These are phyloP conservation scores for Aeminium ludgeri DNA, from an alignment of 495 filamentous ascomycete genomes.

Conservation along the genomic window DNA sequence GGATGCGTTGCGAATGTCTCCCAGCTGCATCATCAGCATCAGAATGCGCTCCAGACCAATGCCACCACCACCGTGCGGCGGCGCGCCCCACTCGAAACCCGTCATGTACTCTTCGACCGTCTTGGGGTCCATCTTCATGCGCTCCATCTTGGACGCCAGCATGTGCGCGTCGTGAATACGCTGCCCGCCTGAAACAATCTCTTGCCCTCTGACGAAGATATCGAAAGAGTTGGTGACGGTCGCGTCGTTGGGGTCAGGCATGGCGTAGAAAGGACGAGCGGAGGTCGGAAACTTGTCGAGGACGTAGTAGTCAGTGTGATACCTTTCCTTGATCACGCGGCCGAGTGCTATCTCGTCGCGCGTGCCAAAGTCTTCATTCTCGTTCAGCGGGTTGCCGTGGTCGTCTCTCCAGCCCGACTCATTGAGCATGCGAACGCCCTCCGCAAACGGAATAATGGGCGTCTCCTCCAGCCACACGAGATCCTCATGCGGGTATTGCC, in stretches of 20 bases:
- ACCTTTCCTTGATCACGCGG: conserved; percentile 66
- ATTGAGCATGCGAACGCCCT: conserved; percentile 65
- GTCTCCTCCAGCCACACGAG: conserved; percentile 70
- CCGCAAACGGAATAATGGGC: conserved; percentile 60
- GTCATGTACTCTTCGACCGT: conserved; percentile 77
- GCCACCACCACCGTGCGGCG: conserved; percentile 79
- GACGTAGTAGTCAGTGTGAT: conserved; percentile 79
- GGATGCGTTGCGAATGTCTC: conserved; percentile 77
- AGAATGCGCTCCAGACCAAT: conserved; percentile 77
- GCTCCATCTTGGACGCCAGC: conserved; percentile 61
- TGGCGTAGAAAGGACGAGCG: conserved; percentile 86
- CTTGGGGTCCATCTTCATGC: conserved; percentile 54
- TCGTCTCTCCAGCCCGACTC: conserved; percentile 66
- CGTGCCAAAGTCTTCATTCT: conserved; percentile 64
- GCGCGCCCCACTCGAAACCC: conserved; percentile 73
- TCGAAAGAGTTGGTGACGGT: conserved; percentile 81
- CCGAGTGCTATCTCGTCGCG: conserved; percentile 79
- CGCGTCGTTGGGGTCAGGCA: conserved; percentile 61
- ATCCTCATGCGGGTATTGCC: conserved; percentile 49
- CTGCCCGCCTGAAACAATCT: conserved; percentile 81
- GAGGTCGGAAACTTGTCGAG: conserved; percentile 82
- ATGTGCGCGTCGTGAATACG: conserved; percentile 69
- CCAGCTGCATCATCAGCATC: conserved; percentile 67
- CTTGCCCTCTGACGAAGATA: conserved; percentile 86
- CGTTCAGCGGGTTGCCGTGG: conserved; percentile 47